Evolutionary conservation across 1,139 yeast genomes (phyloP).

Genomic region (Schizosaccharomyces versatilis): DNA sequence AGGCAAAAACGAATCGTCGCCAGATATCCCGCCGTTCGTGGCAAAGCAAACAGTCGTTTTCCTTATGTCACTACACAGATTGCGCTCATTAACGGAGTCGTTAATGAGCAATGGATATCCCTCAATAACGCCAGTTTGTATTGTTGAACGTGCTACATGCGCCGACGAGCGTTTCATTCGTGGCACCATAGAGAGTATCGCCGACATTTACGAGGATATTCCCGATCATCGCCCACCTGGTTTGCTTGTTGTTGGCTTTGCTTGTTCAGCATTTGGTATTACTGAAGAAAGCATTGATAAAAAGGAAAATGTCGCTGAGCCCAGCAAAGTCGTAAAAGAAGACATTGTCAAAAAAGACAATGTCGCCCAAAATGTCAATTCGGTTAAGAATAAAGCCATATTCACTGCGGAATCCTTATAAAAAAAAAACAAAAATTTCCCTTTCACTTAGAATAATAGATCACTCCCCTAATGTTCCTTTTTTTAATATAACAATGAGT

Average conservation of each 20-base stretch:
- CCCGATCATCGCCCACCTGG: conserved; percentile 77
- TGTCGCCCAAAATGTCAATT: too few species aligned
- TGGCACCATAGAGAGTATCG: conserved; percentile 43
- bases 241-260: conserved; percentile 55
- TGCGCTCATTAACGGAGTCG: conserved; percentile 40
- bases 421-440: too few species aligned
- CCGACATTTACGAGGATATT: conserved; percentile 43
- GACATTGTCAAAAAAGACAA: too few species aligned
- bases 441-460: too few species aligned
- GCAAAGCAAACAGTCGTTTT: conserved; percentile 61
- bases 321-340: too few species aligned
- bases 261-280: conserved; percentile 33
- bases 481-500: too few species aligned
- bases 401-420: too few species aligned
- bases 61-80: conserved; percentile 75
- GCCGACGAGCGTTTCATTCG: conserved; percentile 77
- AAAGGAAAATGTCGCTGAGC: too few species aligned
- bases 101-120: conserved; percentile 45
- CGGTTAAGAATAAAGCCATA: too few species aligned
- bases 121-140: conserved; percentile 49
- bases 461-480: too few species aligned
- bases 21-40: conserved; percentile 55
- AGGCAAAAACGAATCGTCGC: conserved; percentile 68
- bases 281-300: too few species aligned
- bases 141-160: conserved; percentile 79